Percentiles rank a stretch among this genome's conserved stretches.
phyloP scores from a whole-genome alignment of 2,329 filamentous ascomycete genomes.

The Capronia coronata region DNA sequence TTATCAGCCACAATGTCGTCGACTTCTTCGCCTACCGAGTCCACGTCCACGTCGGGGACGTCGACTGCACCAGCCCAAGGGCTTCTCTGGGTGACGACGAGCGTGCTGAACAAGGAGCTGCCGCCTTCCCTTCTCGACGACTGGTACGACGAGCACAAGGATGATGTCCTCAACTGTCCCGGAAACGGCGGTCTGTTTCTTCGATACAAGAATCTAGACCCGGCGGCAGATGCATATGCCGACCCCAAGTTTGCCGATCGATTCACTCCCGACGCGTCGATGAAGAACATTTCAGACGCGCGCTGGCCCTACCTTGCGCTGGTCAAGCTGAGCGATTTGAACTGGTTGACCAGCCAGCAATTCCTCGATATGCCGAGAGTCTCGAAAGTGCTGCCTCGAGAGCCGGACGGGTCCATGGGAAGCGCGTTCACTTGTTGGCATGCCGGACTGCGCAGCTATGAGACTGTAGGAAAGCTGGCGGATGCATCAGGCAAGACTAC shows the following conservation, averaged over 20 bases:
- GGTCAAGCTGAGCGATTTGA: constrained; percentile 11
- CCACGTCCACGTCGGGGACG: too few relatives aligned
- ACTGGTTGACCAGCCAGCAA: constrained; percentile 15
- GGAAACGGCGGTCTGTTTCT: constrained; percentile 20
- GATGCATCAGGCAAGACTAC: background rate
- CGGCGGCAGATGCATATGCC: background rate
- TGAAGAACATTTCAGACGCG: constrained; percentile 5
- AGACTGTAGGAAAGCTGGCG: constrained; percentile 2
- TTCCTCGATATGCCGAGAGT: constrained; percentile 15
- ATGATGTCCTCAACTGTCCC: constrained; percentile 11
- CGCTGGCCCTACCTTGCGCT: constrained; percentile 16
- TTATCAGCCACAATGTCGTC: background rate
- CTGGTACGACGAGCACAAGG: constrained; percentile 18
- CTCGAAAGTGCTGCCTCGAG: constrained; percentile 9
- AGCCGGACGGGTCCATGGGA: constrained; percentile 14
- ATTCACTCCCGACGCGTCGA: constrained; percentile 1
- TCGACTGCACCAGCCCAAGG: constrained; percentile 32
- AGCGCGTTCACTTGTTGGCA: constrained; percentile 14
- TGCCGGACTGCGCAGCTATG: constrained; percentile 13
- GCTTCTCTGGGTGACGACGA: constrained; percentile 14
- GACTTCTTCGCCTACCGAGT: constrained; percentile 39
- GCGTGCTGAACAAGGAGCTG: constrained; percentile 12
- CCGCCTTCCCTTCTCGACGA: constrained; percentile 8
- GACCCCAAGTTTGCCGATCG: constrained; percentile 6
- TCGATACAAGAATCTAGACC: constrained; percentile 14